Conservation (phyloP, 768 basidiomycete species). For the Vishniacozyma victoriae region DNA sequence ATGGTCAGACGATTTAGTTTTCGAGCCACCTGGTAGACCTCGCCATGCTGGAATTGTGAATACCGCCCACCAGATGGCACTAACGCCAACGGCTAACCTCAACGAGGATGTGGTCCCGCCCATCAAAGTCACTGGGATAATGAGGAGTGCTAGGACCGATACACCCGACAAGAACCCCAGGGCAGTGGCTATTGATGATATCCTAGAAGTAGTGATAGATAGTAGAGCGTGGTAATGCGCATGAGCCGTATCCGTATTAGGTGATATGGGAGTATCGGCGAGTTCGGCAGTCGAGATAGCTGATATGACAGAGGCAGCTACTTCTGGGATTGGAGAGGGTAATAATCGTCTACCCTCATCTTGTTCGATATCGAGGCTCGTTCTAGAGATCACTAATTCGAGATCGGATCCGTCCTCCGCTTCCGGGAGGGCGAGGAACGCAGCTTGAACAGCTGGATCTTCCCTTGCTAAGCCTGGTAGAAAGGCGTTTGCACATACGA, state of each 20-base stretch:
- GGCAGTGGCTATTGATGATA: constrained; percentile 80
- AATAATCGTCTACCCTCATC: constrained; percentile 4
- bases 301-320: constrained; percentile 11
- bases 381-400: background rate
- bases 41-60: constrained; percentile 72
- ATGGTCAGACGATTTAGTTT: background rate
- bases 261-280: background rate
- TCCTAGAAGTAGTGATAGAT: constrained; percentile 69
- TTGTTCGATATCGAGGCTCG: background rate
- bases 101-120: constrained; percentile 71
- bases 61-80: constrained; percentile 80
- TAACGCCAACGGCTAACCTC: constrained; percentile 73
- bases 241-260: constrained; percentile 11
- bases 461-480: constrained; percentile 67
- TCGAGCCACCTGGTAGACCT: constrained; percentile 58
- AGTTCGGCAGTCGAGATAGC: constrained; percentile 28
- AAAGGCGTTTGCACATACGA: constrained; percentile 87
- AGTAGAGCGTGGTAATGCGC: constrained; percentile 55
- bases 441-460: constrained; percentile 41
- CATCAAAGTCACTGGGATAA: constrained; percentile 70
- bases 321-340: constrained; percentile 3
- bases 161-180: constrained; percentile 74
- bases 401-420: background rate
- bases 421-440: background rate
- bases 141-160: constrained; percentile 57